Evolutionary conservation across 306 rosid genomes (phyloP).

Genomic region (Arachis stenosperma): DNA sequence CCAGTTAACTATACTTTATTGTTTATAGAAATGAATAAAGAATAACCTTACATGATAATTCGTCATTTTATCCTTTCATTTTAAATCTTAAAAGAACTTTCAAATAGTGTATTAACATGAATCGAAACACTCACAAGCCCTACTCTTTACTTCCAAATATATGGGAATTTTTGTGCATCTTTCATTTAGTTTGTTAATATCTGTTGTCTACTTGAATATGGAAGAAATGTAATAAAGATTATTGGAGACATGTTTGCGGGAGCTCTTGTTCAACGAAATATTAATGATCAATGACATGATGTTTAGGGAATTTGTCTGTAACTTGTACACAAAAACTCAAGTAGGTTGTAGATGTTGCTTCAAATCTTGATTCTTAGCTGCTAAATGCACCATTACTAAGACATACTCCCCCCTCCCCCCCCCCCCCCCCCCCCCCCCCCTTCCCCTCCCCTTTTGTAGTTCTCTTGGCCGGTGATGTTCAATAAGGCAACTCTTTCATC

Average conservation of each 20-base stretch:
- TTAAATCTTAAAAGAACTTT: background rate
- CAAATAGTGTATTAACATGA: background rate
- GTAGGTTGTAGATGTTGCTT: background rate
- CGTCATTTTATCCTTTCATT: background rate
- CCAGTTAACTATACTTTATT: background rate
- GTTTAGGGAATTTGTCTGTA: background rate
- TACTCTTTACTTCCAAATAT: background rate
- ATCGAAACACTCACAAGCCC: background rate
- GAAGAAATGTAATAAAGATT: background rate
- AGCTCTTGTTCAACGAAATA: background rate
- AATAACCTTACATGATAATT: background rate
- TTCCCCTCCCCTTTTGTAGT: conserved; percentile 48
- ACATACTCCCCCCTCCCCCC: background rate
- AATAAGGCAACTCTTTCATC: conserved; percentile 97
- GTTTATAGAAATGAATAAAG: background rate
- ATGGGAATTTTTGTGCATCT: background rate
- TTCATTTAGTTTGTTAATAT: background rate
- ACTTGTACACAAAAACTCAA: background rate
- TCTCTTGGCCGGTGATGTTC: conserved; percentile 85
- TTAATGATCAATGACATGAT: background rate
- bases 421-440: background rate
- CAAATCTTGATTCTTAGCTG: background rate
- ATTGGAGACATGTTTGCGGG: conserved; percentile 12
- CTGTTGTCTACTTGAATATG: background rate
- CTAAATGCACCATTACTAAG: background rate